Conservation (phyloP, 805 yeast species). For the Zygosaccharomyces gambellarensis region DNA sequence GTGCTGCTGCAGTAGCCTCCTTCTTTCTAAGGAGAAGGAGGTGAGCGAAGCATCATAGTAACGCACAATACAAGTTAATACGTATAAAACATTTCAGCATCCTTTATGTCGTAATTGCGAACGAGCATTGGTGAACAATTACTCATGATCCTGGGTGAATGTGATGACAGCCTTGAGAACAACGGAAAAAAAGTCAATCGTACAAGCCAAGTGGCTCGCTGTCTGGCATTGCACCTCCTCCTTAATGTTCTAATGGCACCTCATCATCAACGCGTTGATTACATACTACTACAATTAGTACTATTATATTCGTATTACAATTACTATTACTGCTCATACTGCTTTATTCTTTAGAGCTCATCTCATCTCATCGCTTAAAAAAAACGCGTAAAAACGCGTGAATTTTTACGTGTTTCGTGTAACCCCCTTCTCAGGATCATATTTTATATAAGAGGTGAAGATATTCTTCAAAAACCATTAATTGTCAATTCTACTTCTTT, state of each 20-base stretch:
- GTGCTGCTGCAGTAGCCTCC: constrained; percentile 59
- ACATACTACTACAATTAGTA: neutral
- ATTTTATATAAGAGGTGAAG: constrained; percentile 7
- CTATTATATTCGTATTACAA: neutral
- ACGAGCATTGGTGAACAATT: neutral
- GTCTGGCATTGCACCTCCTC: neutral
- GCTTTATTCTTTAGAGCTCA: neutral
- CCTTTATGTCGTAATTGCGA: neutral
- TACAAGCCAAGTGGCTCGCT: neutral
- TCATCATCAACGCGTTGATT: constrained; percentile 1
- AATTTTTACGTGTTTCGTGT: constrained; percentile 18
- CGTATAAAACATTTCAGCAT: too few species aligned
- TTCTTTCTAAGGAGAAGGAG: constrained; percentile 22
- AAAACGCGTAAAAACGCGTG: constrained; percentile 5
- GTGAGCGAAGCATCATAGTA: constrained; percentile 3
- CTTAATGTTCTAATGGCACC: neutral
- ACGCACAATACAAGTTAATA: neutral
- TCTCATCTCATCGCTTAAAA: constrained; percentile 3
- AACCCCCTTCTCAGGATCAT: neutral
- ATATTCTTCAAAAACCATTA: constrained; percentile 3
- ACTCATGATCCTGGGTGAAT: neutral
- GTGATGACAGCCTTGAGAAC: neutral
- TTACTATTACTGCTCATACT: neutral
- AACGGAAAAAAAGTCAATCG: neutral
- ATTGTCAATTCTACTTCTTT: neutral